Evolutionary conservation across 225 moss, liverwort and hornwort genomes (phyloP), one percentile per base, ranked within the genome.

Genomic region (Polytrichum commune): DNA sequence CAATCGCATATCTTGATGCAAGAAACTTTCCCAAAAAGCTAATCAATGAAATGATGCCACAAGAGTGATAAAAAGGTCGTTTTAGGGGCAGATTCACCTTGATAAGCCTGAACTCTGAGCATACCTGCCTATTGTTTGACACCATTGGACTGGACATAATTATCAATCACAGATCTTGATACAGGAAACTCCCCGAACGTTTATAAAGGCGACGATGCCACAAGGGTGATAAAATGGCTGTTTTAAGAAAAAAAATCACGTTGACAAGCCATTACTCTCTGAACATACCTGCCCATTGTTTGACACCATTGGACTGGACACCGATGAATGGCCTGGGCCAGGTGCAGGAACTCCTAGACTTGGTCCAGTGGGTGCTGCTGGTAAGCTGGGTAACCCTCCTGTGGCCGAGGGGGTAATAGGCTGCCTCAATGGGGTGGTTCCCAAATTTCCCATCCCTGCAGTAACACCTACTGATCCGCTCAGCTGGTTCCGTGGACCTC

Each of bases 271-370:
- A 16, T 13, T 46, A 46, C 16, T 46, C 38, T 38, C 10, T 38
- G 10, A 19, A 71, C 76, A 10, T 7, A 84, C 84, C 84, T 84
- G 84, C 72, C 27, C 77, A 55, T 62, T 60, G 25, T 55, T 73
- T 8, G 28, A 62, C 70, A 74, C 23, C 61, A 64, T 68, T 8
- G 80, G 54, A 79, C 62, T 68, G 33, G 83, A 66, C 69, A 72
- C 35, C 0, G 64, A 55, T 46, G 13, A 46, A 24, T 63, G 73
- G 63, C 76, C 56, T 69, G 70, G 29, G 19, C 71, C 71, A 6
- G 77, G 61, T 19, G 61, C 80, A 23, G 80, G 57, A 19, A 33
- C 80, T 53, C 84, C 68, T 26, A 46, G 64, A 20, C 69, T 74
- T 35, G 60, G 60, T 56, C 70, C 68, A 54, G 24, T 5, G 0